Percentiles rank a stretch among this genome's conserved stretches.
Conservation (phyloP, 2,329 filamentous ascomycete genomes). For the Coniochaeta ligniaria region DNA sequence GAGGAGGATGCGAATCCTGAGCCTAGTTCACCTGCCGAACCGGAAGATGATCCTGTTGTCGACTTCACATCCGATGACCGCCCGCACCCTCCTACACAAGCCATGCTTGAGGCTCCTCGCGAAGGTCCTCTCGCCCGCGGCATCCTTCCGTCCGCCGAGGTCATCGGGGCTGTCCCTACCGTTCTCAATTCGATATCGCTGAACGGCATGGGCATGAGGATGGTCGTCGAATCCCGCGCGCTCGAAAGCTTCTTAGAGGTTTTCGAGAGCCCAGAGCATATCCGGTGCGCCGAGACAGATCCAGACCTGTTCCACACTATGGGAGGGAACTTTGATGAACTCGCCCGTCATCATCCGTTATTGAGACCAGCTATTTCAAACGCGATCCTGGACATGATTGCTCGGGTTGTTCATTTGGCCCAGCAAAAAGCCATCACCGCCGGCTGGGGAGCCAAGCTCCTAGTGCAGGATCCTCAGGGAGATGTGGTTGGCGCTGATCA, state of each 20-base stretch:
- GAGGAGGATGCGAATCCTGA: slow-evolving; percentile 25
- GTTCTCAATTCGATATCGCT: slow-evolving; percentile 92
- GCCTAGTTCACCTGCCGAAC: slow-evolving; percentile 29
- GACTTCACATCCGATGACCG: slow-evolving; percentile 29
- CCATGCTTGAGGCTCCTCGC: slow-evolving; percentile 38
- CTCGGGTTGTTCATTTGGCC: slow-evolving; percentile 69
- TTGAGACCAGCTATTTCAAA: slow-evolving; percentile 75
- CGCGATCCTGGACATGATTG: slow-evolving; percentile 84
- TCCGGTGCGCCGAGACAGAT: slow-evolving; percentile 73
- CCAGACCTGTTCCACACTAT: slow-evolving; percentile 62
- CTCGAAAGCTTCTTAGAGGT: slow-evolving; percentile 88
- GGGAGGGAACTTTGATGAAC: slow-evolving; percentile 84
- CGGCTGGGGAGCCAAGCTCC: slow-evolving; percentile 74
- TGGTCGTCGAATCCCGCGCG: slow-evolving; percentile 77
- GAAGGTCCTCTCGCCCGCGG: slow-evolving; percentile 51
- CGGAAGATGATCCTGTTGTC: slow-evolving; percentile 25
- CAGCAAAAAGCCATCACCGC: slow-evolving; percentile 59
- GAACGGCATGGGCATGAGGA: slow-evolving; percentile 77
- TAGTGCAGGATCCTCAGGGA: slow-evolving; percentile 51
- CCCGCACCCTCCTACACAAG: slow-evolving; percentile 45
- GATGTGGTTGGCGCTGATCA: slow-evolving; percentile 51
- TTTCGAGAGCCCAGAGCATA: slow-evolving; percentile 88
- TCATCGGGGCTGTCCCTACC: slow-evolving; percentile 77
- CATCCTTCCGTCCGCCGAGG: slow-evolving; percentile 81
- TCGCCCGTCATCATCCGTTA: slow-evolving; percentile 85